Percentiles rank a stretch among this genome's conserved stretches.
These are phyloP conservation scores for Vitis amurensis DNA, from an alignment of 164 flowering plant species.

Conservation along the genomic window DNA sequence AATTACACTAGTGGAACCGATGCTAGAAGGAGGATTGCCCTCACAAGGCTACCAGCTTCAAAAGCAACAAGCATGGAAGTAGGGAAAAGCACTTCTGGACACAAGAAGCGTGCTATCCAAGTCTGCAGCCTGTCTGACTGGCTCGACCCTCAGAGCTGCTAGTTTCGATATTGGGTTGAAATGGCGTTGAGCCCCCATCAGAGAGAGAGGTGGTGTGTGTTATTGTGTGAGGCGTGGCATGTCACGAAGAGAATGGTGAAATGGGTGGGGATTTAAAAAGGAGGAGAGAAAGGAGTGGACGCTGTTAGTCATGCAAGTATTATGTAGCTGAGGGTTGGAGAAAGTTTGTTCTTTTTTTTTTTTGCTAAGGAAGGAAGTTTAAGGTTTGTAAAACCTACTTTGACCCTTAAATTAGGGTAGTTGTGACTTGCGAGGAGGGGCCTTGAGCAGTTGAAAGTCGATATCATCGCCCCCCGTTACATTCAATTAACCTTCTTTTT, in stretches of 20 bases:
- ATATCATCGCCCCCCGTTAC: slow-evolving; percentile 24
- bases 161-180: slow-evolving; percentile 47
- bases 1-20: slow-evolving; percentile 57
- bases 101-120: slow-evolving; percentile 69
- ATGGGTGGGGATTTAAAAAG: background rate
- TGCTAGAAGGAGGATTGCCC: slow-evolving; percentile 49
- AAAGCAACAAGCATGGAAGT: slow-evolving; percentile 69
- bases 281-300: background rate
- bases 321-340: background rate
- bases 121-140: slow-evolving; percentile 66
- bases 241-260: background rate
- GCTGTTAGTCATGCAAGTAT: slow-evolving; percentile 2
- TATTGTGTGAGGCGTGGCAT: background rate
- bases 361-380: no score
- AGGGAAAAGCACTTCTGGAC: slow-evolving; percentile 64
- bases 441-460: slow-evolving; percentile 37
- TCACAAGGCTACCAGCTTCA: slow-evolving; percentile 67
- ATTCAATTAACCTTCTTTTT: slow-evolving; percentile 51
- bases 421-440: slow-evolving; percentile 8
- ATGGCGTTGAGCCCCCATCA: slow-evolving; percentile 35
- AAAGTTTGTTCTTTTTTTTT: no score
- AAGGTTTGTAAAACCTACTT: background rate
- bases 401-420: slow-evolving; percentile 13
- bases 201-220: background rate
- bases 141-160: slow-evolving; percentile 50